phyloP scores from a whole-genome alignment of 164 flowering plant species.

The Euptelea pleiosperma region DNA sequence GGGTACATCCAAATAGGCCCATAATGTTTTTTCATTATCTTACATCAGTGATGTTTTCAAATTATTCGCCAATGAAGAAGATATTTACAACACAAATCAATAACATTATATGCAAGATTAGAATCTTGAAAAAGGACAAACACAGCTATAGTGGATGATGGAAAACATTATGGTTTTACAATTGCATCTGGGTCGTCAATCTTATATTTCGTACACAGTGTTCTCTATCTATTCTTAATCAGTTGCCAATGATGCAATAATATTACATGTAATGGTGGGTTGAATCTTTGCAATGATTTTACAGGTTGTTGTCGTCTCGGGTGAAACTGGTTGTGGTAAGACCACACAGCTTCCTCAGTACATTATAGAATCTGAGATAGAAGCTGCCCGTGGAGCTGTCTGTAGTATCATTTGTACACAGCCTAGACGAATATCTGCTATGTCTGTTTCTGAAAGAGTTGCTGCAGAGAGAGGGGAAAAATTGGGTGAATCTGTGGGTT shows the following conservation, averaged over 20 bases:
- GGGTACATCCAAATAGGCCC: too few species aligned
- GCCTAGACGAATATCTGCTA: constrained; percentile 94
- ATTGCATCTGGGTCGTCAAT: too few species aligned
- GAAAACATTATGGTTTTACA: too few species aligned
- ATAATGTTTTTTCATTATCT: too few species aligned
- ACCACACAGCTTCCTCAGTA: constrained; percentile 97
- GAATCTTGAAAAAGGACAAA: too few species aligned
- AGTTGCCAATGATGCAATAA: background rate
- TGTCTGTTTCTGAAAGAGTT: constrained; percentile 96
- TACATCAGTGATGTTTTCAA: too few species aligned
- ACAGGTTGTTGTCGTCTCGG: constrained; percentile 88
- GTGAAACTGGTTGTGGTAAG: constrained; percentile 99
- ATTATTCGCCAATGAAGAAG: too few species aligned
- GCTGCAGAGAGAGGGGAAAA: constrained; percentile 91
- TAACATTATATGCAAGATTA: too few species aligned
- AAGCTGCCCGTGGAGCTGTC: constrained; percentile 60
- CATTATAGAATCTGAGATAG: constrained; percentile 85
- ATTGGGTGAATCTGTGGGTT: constrained; percentile 90
- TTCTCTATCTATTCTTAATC: background rate
- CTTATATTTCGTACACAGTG: too few species aligned
- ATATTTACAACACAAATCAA: too few species aligned
- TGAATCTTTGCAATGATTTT: constrained; percentile 12
- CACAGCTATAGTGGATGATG: too few species aligned
- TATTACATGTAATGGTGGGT: constrained; percentile 27
- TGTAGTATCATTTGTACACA: constrained; percentile 95